Base-by-base conservation (phyloP, 2,329 filamentous ascomycete species). In the Epichloe sibirici region DNA sequence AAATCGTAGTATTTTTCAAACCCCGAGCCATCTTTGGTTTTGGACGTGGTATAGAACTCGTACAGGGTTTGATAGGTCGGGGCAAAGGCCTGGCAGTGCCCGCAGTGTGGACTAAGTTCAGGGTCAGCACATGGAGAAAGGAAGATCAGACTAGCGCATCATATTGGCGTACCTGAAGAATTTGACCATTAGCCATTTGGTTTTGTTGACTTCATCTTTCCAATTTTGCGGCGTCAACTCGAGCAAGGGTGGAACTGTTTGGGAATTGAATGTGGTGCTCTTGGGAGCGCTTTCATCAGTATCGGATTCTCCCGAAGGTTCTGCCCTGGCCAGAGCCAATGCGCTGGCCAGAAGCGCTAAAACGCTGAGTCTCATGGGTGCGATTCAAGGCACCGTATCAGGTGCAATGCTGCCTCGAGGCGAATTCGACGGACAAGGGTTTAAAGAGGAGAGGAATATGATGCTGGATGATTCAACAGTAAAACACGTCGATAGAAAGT, bases 31-130 rank as follows among this genome's bases (percentile, higher is more conserved):
- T 74, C 61, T 66, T 84, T 71, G 15, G 86, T 85, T 61, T 89
- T 84, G 39, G 88, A 93, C 39, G 90, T 96, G 72, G 88, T 74
- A 73, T 96, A 98, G 69, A 84, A 96, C 71, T 98, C 93, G 75
- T 97, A 95, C 13, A 91, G 69, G 5, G 90, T 96, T 70, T 97
- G 90, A 75, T 82, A 96, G 49, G 81, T 84, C 7, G 93, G 93
- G 50, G 88, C 89, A 63, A 89, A 87, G 48, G 78, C 74, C 65
- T 78, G 77, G 72, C 90, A 96, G 68, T 95, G 89, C 46, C 76
- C 77, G 68, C 79, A 82, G 58, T 73, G 80, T 11, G 79, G 79
- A 60, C 79, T 82, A 54, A 7, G 34, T 63, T 61, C 12, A 66
- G 48, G 44, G 56, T 57, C 34, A 63, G 43, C 3, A 53, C 60